A percentile compares a stretch with the other conserved stretches of the same genome.
phyloP scores from a whole-genome alignment of 768 basidiomycete species.

The Phlegmacium glaucopus region DNA sequence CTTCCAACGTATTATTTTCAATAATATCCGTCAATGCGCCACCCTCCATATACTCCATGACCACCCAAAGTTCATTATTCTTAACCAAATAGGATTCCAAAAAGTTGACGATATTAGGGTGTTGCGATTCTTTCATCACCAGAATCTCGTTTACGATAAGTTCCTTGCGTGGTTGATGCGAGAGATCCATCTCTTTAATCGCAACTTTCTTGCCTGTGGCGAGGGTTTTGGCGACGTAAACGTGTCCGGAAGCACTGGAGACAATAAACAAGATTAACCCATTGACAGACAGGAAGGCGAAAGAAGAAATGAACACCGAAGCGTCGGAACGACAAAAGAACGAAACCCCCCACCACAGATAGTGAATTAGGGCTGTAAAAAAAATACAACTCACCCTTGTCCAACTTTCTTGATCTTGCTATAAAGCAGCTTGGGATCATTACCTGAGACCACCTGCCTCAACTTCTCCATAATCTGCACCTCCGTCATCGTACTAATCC shows the following conservation, averaged over 20 bases:
- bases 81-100: constrained; percentile 87
- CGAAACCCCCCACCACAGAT: neutral
- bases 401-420: constrained; percentile 99
- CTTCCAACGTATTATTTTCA: constrained; percentile 92
- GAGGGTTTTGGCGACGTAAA: constrained; percentile 93
- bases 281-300: neutral
- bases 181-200: constrained; percentile 97
- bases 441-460: constrained; percentile 77
- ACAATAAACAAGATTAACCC: neutral
- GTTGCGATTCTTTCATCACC: constrained; percentile 98
- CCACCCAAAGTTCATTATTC: constrained; percentile 90
- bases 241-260: constrained; percentile 89
- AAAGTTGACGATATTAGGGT: constrained; percentile 97
- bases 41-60: constrained; percentile 99
- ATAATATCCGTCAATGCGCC: constrained; percentile 97
- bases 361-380: neutral
- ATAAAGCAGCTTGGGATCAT: constrained; percentile 88
- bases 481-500: constrained; percentile 96
- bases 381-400: constrained; percentile 72
- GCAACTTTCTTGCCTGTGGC: constrained; percentile 85
- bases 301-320: constrained; percentile 10
- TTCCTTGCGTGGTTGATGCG: constrained; percentile 95
- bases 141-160: constrained; percentile 97
- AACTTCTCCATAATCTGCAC: constrained; percentile 98
- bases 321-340: constrained; percentile 5